Conservation (phyloP, 306 rosid genomes). For the Potentilla sterilis region DNA sequence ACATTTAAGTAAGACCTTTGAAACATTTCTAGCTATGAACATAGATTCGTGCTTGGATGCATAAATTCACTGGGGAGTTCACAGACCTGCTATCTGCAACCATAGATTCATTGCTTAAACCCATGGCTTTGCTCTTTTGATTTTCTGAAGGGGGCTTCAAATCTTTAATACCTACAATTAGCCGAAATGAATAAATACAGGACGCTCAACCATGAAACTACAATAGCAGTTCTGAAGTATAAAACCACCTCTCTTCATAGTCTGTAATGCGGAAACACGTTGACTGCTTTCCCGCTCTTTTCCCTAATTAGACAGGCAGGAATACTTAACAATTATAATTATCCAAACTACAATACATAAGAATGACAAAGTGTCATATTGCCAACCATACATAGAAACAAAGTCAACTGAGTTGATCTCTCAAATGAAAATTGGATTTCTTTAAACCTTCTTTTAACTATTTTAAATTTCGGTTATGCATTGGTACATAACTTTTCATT, state of each 20-base stretch:
- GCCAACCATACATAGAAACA: background rate
- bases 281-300: constrained; percentile 38
- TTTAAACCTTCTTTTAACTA: background rate
- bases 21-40: constrained; percentile 8
- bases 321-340: background rate
- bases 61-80: constrained; percentile 5
- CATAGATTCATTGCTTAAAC: constrained; percentile 38
- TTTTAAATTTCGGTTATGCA: background rate
- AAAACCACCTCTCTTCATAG: constrained; percentile 49
- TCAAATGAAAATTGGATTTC: background rate
- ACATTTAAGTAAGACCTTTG: background rate
- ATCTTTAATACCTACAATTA: constrained; percentile 27
- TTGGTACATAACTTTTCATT: background rate
- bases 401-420: background rate
- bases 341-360: background rate
- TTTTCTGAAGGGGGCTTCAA: constrained; percentile 34
- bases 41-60: background rate
- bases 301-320: constrained; percentile 31
- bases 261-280: constrained; percentile 32
- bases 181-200: constrained; percentile 12
- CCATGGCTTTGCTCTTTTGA: constrained; percentile 37
- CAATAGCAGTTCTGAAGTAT: constrained; percentile 12
- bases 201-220: constrained; percentile 6
- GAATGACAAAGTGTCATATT: background rate
- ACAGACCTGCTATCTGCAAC: constrained; percentile 59